Evolutionary conservation across 768 basidiomycete species (phyloP), one percentile per base, ranked within the genome.

Genomic region (Gloeostereum incarnatum): DNA sequence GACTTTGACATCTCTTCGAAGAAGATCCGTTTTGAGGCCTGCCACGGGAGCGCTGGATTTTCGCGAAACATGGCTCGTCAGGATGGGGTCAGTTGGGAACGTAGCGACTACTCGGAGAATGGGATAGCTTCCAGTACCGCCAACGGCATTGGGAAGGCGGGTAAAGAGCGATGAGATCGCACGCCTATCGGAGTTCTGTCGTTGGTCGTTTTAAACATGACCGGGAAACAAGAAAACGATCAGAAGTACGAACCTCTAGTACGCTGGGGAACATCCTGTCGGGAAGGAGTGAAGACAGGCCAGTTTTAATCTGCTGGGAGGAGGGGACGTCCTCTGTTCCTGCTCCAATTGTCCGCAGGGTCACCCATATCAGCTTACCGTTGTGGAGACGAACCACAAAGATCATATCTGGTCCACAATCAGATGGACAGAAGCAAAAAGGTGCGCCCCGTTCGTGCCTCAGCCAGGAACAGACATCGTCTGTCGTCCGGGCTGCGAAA

Each of bases 21-120:
- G n/a, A n/a, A n/a, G n/a, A n/a, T n/a, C n/a, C n/a, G n/a, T n/a
- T n/a, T n/a, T n/a, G n/a, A n/a, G n/a, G n/a, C n/a, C n/a, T n/a
- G n/a, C n/a, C n/a, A n/a, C n/a, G n/a, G n/a, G n/a, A n/a, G n/a
- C n/a, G n/a, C n/a, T n/a, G n/a, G n/a, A n/a, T n/a, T n/a, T n/a
- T n/a, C n/a, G n/a, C n/a, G n/a, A n/a, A n/a, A n/a, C n/a, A n/a
- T n/a, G n/a, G n/a, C n/a, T n/a, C n/a, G n/a, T n/a, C n/a, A n/a
- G n/a, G n/a, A n/a, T n/a, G 59, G 26, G 26, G 14, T 14, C 14
- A 8, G 26, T 29, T 29, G 26, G 26, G 26, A 29, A 29, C 8
- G 26, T 8, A 8, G 14, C 26, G 26, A 29, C 26, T 8, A 29
- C 26, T 8, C 26, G 26, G 14, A 29, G 26, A 8, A 29, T 29